phyloP scores from a whole-genome alignment of 768 basidiomycete genomes.

The Podaxis sp. region DNA sequence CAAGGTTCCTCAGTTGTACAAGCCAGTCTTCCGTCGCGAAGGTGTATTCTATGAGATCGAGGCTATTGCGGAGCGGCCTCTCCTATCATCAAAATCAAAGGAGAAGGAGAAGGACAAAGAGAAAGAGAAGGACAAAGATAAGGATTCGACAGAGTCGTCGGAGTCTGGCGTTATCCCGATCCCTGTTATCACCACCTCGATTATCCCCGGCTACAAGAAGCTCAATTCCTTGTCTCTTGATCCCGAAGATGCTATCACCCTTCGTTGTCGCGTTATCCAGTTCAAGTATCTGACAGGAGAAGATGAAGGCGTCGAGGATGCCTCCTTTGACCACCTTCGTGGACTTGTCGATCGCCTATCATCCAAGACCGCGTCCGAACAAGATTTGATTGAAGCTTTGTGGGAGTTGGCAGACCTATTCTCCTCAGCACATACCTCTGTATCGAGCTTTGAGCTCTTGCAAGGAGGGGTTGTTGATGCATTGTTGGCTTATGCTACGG shows the following conservation, averaged over 20 bases:
- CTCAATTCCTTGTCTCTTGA: conserved; percentile 68
- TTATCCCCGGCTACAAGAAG: conserved; percentile 68
- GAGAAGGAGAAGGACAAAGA: conserved; percentile 47
- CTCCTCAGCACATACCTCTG: conserved; percentile 67
- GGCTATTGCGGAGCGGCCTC: conserved; percentile 59
- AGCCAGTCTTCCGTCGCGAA: conserved; percentile 88
- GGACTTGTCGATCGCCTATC: conserved; percentile 67
- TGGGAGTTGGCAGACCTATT: conserved; percentile 82
- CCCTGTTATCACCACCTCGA: conserved; percentile 38
- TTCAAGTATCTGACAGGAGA: conserved; percentile 73
- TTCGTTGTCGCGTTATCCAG: conserved; percentile 87
- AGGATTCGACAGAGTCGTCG: conserved; percentile 10
- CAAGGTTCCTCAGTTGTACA: conserved; percentile 84
- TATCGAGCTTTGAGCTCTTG: conserved; percentile 94
- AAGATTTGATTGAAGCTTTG: conserved; percentile 59
- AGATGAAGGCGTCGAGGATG: conserved; percentile 56
- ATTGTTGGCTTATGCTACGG: conserved; percentile 78
- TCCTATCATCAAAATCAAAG: conserved; percentile 46
- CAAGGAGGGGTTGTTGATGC: conserved; percentile 93
- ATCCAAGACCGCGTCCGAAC: conserved; percentile 54
- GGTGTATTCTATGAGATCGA: conserved; percentile 97
- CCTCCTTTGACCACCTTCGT: conserved; percentile 62
- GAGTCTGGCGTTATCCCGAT: conserved; percentile 26
- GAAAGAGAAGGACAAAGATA: conserved; percentile 19
- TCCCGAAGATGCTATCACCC: conserved; percentile 87